Base-by-base conservation (phyloP, 306 rosid species). In the Cicer bijugum region DNA sequence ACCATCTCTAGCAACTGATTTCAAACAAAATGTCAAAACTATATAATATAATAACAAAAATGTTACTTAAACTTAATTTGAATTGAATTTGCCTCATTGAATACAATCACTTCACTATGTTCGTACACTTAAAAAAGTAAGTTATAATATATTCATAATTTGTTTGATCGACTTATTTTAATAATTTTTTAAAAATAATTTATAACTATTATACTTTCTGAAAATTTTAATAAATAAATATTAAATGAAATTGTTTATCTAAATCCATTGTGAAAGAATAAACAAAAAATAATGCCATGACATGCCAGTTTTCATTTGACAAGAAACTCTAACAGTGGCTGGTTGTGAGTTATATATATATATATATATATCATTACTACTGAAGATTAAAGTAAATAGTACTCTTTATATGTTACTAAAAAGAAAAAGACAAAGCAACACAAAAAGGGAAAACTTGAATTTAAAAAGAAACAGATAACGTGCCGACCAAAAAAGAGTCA, bases 1-100 rank as follows among this genome's bases (percentile, higher is more conserved):
- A 94, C 42, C 97, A 91, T 79, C 87, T 94, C 98, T 76, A 94
- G 59, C 50, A 93, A 56, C 98, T 93, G 81, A 5, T 7, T 60
- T 67, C 2, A 3, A 9, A 9, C 14, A 68, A 8, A 50, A 28
- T 57, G 43, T 59, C 17, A 59, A 59, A 28, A 58, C 9, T 28
- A 28, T 28, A 12, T 58, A 12, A 12, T 11, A 58, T 2, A 28
- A 28, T 17, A 28, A 11, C 1, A 19, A 55, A 56, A 56, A 20
- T 12, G 12, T 23, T 56, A 48, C 53, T 48, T n/a, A 28, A 20
- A 56, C 58, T 52, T 16, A 16, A 16, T 15, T 52, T 52, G 55
- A 15, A 16, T 51, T 51, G 23, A 52, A 16, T 2, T 7, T 15
- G 14, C 16, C 28, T 52, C 35, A 28, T 7, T 52, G 28, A 52